Conservation (phyloP, 2,329 filamentous ascomycete species). For the Hypoxylon sp. region DNA sequence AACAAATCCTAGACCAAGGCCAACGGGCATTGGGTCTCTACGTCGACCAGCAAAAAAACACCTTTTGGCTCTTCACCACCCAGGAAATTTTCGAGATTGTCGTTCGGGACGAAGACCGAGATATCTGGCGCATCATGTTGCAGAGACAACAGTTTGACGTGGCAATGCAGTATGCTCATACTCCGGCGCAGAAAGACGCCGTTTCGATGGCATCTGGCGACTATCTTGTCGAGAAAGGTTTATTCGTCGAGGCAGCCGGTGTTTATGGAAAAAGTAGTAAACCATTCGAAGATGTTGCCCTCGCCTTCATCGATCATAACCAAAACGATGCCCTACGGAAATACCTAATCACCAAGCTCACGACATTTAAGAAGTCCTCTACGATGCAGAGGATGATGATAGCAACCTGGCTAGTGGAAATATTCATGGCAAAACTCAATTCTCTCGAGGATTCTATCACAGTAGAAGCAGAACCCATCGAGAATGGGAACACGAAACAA, state of each 20-base stretch:
- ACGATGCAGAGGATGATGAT: conserved; percentile 97
- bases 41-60: conserved; percentile 93
- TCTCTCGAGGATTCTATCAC: conserved; percentile 93
- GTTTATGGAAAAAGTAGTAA: conserved; percentile 97
- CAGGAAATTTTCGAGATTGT: conserved; percentile 95
- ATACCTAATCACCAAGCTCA: conserved; percentile 87
- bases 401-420: conserved; percentile 92
- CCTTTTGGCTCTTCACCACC: conserved; percentile 94
- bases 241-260: conserved; percentile 85
- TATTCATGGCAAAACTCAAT: conserved; percentile 98
- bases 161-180: conserved; percentile 86
- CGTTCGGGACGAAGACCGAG: conserved; percentile 87
- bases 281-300: conserved; percentile 93
- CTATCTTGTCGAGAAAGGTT: conserved; percentile 82
- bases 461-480: conserved; percentile 84
- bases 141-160: conserved; percentile 87
- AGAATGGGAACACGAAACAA: conserved; percentile 76
- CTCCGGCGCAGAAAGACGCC: conserved; percentile 84
- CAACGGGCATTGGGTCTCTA: conserved; percentile 86
- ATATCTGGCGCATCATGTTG: conserved; percentile 95
- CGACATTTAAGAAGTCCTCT: conserved; percentile 81
- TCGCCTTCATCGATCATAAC: conserved; percentile 88
- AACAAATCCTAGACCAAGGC: conserved; percentile 82
- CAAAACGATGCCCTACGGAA: conserved; percentile 92
- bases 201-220: conserved; percentile 94